A percentile compares a stretch with the other conserved stretches of the same genome.
These are phyloP conservation scores for Orychophragmus violaceus DNA, from an alignment of 345 rosid genomes.

Conservation along the genomic window DNA sequence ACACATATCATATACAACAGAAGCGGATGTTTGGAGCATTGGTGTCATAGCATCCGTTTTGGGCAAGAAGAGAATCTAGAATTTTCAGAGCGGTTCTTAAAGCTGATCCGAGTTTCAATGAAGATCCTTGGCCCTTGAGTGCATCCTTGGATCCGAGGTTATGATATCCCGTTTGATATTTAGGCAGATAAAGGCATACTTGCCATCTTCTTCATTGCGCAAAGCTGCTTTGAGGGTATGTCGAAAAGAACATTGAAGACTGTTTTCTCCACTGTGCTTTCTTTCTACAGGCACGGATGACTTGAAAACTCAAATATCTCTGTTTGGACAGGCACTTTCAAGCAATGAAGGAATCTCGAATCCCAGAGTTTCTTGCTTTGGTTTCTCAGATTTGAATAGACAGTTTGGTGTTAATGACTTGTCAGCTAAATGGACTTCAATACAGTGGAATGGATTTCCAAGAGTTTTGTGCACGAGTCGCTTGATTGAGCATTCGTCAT, in stretches of 20 bases:
- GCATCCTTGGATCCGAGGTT: conserved; percentile 79
- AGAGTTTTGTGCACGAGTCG: conserved; percentile 89
- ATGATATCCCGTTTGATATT: conserved; percentile 62
- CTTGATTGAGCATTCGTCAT: conserved; percentile 54
- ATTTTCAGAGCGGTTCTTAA: conserved; percentile 80
- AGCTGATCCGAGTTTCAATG: conserved; percentile 79
- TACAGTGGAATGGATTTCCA: conserved; percentile 85
- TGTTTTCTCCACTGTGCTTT: neutral
- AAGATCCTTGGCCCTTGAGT: conserved; percentile 89
- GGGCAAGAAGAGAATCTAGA: conserved; percentile 93
- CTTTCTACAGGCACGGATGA: conserved; percentile 61
- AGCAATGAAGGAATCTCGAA: conserved; percentile 71
- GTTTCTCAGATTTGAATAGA: conserved; percentile 19
- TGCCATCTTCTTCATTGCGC: conserved; percentile 72
- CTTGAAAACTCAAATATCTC: conserved; percentile 63
- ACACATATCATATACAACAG: conserved; percentile 77
- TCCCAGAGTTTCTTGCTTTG: conserved; percentile 62
- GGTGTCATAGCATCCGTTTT: conserved; percentile 95
- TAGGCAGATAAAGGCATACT: conserved; percentile 63
- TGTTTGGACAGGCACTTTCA: conserved; percentile 51
- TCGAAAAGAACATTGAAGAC: neutral
- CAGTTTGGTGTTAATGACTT: neutral
- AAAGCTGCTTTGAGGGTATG: conserved; percentile 85
- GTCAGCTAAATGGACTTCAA: conserved; percentile 68
- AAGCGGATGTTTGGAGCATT: conserved; percentile 96